A percentile compares a stretch with the other conserved stretches of the same genome.
These are phyloP conservation scores for Mycena leptocephala DNA, from an alignment of 768 basidiomycete genomes.

Conservation along the genomic window DNA sequence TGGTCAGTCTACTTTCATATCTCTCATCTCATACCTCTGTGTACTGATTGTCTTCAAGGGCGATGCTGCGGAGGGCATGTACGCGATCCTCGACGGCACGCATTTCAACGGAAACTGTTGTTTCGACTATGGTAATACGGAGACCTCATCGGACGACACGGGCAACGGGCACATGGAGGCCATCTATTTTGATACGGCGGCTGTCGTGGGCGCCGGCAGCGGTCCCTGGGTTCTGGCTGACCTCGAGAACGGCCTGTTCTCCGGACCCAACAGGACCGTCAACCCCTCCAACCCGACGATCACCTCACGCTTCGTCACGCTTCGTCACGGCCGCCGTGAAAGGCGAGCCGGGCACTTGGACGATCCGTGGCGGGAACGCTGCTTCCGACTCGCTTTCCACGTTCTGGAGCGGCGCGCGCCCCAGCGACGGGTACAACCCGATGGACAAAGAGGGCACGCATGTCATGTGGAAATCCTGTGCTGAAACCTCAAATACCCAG, in stretches of 20 bases:
- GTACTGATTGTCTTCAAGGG: slow-evolving; percentile 20
- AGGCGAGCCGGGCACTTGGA: too few relatives aligned
- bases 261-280: not conserved
- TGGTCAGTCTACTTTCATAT: slow-evolving; percentile 12
- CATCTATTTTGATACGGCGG: slow-evolving; percentile 27
- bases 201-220: slow-evolving; percentile 17
- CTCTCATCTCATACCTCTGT: slow-evolving; percentile 3
- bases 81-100: too few relatives aligned
- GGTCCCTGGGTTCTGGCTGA: slow-evolving; percentile 32
- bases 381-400: not conserved
- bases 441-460: slow-evolving; percentile 34
- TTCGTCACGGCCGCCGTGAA: slow-evolving; percentile 33
- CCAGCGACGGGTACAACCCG: slow-evolving; percentile 31
- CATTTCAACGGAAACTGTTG: too few relatives aligned
- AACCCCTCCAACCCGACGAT: slow-evolving; percentile 27
- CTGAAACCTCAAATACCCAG: too few relatives aligned
- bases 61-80: slow-evolving; percentile 24
- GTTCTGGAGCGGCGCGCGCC: slow-evolving; percentile 22
- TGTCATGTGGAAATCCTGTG: too few relatives aligned
- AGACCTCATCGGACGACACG: slow-evolving; percentile 25
- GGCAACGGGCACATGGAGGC: slow-evolving; percentile 32
- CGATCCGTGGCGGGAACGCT: too few relatives aligned
- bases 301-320: slow-evolving; percentile 28
- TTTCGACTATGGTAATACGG: too few relatives aligned
- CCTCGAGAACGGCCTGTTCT: slow-evolving; percentile 16